Base-by-base conservation (phyloP, 23 red algal species). In the Cyanidioschyzon merolae region DNA sequence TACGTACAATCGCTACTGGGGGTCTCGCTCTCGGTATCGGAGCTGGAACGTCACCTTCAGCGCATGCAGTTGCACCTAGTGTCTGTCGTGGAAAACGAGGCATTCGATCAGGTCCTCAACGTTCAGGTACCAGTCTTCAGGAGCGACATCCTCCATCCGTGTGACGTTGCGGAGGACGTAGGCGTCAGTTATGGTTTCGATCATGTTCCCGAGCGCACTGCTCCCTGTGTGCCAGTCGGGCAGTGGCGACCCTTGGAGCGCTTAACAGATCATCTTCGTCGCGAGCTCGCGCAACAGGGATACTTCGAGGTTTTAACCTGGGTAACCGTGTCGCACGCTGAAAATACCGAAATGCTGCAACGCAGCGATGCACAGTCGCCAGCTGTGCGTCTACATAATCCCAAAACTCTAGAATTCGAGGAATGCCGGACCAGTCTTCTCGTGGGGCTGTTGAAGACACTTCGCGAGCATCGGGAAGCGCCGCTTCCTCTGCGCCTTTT, bases 231-330 rank as follows among this genome's bases (percentile, higher is more conserved):
- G 32, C 90, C 94, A 0, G 79, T 88, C 39, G 94, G 88, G n/a
- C 77, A 68, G 29, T 83, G 83, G 50, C 41, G 75, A 59, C 79
- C 88, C 0, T 75, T 98, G 32, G 89, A 98, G 68, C 85, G 81
- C 31, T 76, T 98, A n/a, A 32, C 80, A 2, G 94, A 98, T 75
- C 86, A 91, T 31, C 58, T 98, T 2, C 80, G 94, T 31, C 58
- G 86, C 57, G 88, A 98, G 58, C 50, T 98, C 25, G 94, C 94
- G 15, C 88, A 91, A 39, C 84, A 86, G 39, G 94, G 94, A 25
- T 98, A 92, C 81, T 88, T 85, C 1, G 94, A 98, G 71, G 88
- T 98, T 2, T 71, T 98, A 24, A 98, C 94, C 59, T 98, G 94
- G 94, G 94, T 98, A 24, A 98, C 94, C 0, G 94, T 98, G 38